Evolutionary conservation across 2,329 filamentous ascomycete genomes (phyloP), one percentile per base, ranked within the genome.

Genomic region (Pseudogymnoascus sp.): DNA sequence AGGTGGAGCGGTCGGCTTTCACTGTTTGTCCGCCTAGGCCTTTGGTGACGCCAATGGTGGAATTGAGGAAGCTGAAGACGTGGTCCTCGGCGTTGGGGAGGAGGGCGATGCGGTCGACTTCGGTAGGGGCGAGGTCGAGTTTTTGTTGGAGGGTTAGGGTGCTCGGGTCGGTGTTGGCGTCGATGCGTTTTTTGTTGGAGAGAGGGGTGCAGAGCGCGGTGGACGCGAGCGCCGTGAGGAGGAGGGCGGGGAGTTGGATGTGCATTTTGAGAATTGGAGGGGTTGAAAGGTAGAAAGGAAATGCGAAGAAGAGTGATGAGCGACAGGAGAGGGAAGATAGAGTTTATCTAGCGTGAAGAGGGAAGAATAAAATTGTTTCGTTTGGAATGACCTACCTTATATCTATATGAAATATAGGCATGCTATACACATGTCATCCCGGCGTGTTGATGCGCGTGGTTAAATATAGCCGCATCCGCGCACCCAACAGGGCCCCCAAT

Each of bases 1-100:
- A 77, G 46, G 72, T 72, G 60, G 70, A 69, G 41, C 74, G 67
- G 46, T 76, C 72, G 24, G 75, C 71, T 16, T 72, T 69, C 35
- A 73, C 72, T 63, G 74, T 74, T 43, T 68, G 70, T n/a, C 75
- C 74, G 33, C 73, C 75, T 6, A 16, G 5, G 24, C 43, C 43
- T 6, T 3, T 31, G 14, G 43, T 53, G 6, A 53, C 7, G 14
- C 43, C 43, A 7, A 53, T 28, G 19, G 43, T 53, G 24, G 43
- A 14, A 6, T 53, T 53, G 4, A 1, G 3, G 43, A 53, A 53
- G 24, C 43, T 53, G 7, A 53, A 53, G 22, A 53, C 43, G 10
- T 53, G 43, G 14, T 53, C 43, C 3, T 53, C 43, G 7, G 43
- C 6, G 14, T 53, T 28, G 6, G 43, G 43, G 4, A 53, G 43